Percentiles rank a stretch among this genome's conserved stretches.
Conservation (phyloP, 257 asterid species). For the Nicotiana obtusifolia region DNA sequence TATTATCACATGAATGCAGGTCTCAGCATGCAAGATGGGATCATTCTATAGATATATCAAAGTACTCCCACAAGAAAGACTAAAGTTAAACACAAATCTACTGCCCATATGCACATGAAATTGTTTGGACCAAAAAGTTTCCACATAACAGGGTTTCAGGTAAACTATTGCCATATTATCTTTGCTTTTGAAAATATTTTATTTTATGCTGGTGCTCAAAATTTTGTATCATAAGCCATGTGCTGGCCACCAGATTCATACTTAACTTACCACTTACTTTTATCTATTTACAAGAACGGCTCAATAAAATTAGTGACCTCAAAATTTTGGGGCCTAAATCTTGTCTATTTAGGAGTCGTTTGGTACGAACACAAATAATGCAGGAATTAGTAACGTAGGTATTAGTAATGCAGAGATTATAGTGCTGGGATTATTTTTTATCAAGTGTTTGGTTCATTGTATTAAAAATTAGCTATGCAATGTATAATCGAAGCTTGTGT, state of each 20-base stretch:
- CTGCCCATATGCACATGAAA: not conserved
- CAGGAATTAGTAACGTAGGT: no score
- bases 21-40: constrained; percentile 67
- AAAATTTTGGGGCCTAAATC: no score
- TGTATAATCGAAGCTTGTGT: no score
- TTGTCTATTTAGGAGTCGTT: no score
- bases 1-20: constrained; percentile 40
- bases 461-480: no score
- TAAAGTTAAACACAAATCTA: constrained; percentile 22
- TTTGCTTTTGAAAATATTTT: not conserved
- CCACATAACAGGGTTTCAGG: constrained; percentile 39
- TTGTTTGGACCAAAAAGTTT: constrained; percentile 7
- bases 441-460: no score
- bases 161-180: constrained; percentile 16
- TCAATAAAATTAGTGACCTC: no score
- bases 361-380: no score
- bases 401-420: no score
- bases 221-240: constrained; percentile 14
- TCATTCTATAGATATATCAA: constrained; percentile 57
- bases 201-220: not conserved
- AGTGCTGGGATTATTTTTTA: no score
- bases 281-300: not conserved
- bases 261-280: not conserved
- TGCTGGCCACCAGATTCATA: not conserved
- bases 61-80: constrained; percentile 54